Percentiles rank a stretch among this genome's conserved stretches.
Conservation (phyloP, 2,329 filamentous ascomycete genomes). For the Colletotrichum liaoningense region DNA sequence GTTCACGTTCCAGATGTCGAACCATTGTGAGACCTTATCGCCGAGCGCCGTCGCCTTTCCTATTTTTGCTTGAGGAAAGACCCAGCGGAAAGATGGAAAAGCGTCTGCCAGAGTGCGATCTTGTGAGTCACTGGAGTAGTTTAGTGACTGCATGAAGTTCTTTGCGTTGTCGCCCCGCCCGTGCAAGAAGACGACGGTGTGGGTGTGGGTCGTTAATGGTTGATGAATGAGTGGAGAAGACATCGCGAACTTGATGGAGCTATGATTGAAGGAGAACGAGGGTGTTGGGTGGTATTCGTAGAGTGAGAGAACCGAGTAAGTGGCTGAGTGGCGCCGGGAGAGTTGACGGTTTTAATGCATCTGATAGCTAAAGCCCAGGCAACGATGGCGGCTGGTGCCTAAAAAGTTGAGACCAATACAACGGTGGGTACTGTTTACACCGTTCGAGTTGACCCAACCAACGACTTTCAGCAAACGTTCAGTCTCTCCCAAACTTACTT, state of each 20-base stretch:
- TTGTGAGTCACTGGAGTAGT: conserved; percentile 44
- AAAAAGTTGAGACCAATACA: too few species aligned
- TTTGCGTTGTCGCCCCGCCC: conserved; percentile 54
- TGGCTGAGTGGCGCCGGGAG: too few species aligned
- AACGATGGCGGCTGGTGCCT: too few species aligned
- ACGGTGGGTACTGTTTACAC: too few species aligned
- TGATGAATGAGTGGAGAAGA: conserved; percentile 27
- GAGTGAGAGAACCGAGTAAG: too few species aligned
- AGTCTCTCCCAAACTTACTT: too few species aligned
- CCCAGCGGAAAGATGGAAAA: conserved; percentile 60
- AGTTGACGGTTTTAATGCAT: too few species aligned
- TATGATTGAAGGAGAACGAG: too few species aligned
- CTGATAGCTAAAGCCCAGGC: too few species aligned
- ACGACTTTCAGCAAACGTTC: too few species aligned
- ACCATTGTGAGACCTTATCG: conserved; percentile 55
- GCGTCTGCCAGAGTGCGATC: conserved; percentile 48
- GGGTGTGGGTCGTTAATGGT: conserved; percentile 45
- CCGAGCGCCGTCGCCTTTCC: conserved; percentile 40
- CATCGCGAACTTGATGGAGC: conserved; percentile 6
- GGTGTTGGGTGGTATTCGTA: too few species aligned
- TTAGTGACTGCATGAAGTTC: conserved; percentile 46
- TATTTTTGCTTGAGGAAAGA: conserved; percentile 58
- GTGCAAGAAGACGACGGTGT: conserved; percentile 59
- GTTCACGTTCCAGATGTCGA: conserved; percentile 59
- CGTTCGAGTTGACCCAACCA: too few species aligned